Conservation (phyloP, 768 basidiomycete genomes). For the Boletus huronensis region DNA sequence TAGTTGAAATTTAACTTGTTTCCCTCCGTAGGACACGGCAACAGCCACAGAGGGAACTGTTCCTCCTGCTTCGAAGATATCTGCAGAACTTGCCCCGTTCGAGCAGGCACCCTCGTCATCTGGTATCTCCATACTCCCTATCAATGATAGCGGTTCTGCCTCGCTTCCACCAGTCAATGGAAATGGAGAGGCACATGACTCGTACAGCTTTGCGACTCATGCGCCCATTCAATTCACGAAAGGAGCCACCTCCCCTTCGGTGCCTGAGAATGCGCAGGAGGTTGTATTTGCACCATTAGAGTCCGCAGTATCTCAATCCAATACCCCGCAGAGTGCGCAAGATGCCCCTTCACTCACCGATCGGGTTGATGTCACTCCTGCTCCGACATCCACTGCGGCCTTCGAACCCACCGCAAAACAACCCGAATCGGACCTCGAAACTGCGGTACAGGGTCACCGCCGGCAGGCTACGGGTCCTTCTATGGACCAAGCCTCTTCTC, state of each 20-base stretch:
- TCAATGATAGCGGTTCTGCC: conserved; percentile 33
- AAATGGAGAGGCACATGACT: conserved; percentile 6
- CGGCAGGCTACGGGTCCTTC: background rate
- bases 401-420: background rate
- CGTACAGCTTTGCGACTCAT: conserved; percentile 20
- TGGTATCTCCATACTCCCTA: conserved; percentile 35
- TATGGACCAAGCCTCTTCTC: conserved; percentile 2
- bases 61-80: conserved; percentile 3
- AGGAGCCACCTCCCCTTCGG: background rate
- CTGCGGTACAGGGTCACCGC: background rate
- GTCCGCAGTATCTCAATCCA: background rate
- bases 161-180: conserved; percentile 11
- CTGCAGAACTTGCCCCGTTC: background rate
- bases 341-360: background rate
- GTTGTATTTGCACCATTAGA: background rate
- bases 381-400: background rate
- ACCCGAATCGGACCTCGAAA: background rate
- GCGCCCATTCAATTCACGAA: conserved; percentile 9
- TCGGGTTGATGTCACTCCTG: background rate
- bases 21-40: conserved; percentile 20
- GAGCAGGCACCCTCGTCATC: conserved; percentile 7
- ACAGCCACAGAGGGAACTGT: conserved; percentile 17
- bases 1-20: background rate
- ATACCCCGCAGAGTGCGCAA: background rate
- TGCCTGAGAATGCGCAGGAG: background rate